Evolutionary conservation across 768 basidiomycete species (phyloP).

Genomic region (Lentinus tigrinus): DNA sequence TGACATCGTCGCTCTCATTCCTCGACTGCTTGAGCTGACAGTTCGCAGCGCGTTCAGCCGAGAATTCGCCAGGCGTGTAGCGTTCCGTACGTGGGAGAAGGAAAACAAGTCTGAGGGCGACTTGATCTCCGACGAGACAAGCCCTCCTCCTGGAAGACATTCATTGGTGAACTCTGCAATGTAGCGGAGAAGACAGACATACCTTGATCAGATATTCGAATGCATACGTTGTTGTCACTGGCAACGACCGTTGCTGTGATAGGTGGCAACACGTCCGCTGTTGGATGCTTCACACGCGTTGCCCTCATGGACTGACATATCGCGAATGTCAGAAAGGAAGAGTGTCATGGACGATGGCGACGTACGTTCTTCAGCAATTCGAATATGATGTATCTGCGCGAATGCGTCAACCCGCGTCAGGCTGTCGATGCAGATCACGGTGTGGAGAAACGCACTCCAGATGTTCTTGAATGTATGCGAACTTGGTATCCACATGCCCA

Average conservation of each 20-base stretch:
- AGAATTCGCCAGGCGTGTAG: slow-evolving; percentile 62
- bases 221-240: slow-evolving; percentile 67
- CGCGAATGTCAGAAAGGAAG: not conserved
- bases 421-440: not conserved
- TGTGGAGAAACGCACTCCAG: slow-evolving; percentile 56
- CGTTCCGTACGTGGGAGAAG: slow-evolving; percentile 83
- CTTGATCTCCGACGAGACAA: slow-evolving; percentile 51
- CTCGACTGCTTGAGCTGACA: slow-evolving; percentile 56
- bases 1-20: slow-evolving; percentile 74
- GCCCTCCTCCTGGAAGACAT: slow-evolving; percentile 61
- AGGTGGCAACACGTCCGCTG: slow-evolving; percentile 47
- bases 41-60: slow-evolving; percentile 68
- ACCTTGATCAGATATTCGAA: slow-evolving; percentile 94
- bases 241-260: slow-evolving; percentile 76
- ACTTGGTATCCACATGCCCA: slow-evolving; percentile 66
- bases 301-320: slow-evolving; percentile 65
- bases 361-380: slow-evolving; percentile 87
- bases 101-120: slow-evolving; percentile 81
- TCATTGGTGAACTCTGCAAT: not conserved
- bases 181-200: not conserved
- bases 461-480: slow-evolving; percentile 86
- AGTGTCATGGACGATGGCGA: slow-evolving; percentile 1
- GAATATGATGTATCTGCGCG: slow-evolving; percentile 74
- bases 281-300: slow-evolving; percentile 51
- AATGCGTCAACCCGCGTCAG: not conserved